These are phyloP conservation scores for Podaxis sp. DNA, from an alignment of 768 basidiomycete species.

Conservation along the genomic window DNA sequence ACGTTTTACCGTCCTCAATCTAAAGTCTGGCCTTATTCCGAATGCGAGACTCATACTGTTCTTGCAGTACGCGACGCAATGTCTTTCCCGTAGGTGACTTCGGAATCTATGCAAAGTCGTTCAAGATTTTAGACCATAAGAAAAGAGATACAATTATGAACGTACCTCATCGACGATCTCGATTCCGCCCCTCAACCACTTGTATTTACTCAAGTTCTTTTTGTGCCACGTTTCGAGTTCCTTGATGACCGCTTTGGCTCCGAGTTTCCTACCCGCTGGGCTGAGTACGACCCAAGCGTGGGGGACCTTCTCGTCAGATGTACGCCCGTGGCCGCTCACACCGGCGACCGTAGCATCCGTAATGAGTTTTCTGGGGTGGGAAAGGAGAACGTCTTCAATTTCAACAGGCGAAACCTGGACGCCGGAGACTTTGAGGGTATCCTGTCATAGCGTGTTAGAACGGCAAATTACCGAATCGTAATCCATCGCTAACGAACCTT, in stretches of 20 bases:
- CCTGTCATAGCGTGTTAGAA: slow-evolving; percentile 34
- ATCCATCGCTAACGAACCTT: slow-evolving; percentile 43
- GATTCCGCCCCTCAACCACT: slow-evolving; percentile 75
- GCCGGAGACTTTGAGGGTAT: slow-evolving; percentile 79
- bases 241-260: slow-evolving; percentile 36
- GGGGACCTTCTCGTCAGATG: slow-evolving; percentile 70
- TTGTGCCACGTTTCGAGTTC: slow-evolving; percentile 61
- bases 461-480: neutral
- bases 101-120: slow-evolving; percentile 48
- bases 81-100: slow-evolving; percentile 75
- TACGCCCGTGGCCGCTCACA: slow-evolving; percentile 61
- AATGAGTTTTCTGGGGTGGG: slow-evolving; percentile 60
- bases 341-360: slow-evolving; percentile 71
- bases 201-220: slow-evolving; percentile 64
- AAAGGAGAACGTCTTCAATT: slow-evolving; percentile 65
- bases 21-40: neutral
- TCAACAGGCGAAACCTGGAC: slow-evolving; percentile 79
- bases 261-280: slow-evolving; percentile 46
- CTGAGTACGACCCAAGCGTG: slow-evolving; percentile 79
- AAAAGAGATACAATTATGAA: neutral
- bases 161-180: slow-evolving; percentile 48
- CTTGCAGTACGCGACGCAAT: slow-evolving; percentile 58
- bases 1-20: neutral
- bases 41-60: slow-evolving; percentile 43
- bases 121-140: neutral